phyloP scores from a whole-genome alignment of 75 land plant genomes.

The Pinus taeda region DNA sequence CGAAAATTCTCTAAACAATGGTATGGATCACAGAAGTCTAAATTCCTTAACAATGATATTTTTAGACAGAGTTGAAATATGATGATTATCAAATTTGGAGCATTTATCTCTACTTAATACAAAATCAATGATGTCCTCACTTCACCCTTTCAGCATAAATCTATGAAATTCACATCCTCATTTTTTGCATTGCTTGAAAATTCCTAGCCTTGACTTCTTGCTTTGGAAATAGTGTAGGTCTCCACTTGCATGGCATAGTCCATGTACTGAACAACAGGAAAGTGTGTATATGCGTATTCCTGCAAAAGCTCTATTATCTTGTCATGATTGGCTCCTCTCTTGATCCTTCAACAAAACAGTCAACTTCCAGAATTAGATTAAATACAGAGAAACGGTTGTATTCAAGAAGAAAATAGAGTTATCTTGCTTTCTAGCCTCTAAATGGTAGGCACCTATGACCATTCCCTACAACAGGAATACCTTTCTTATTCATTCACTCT shows the following conservation, averaged over 20 bases:
- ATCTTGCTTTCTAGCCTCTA: background rate
- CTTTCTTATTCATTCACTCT: slow-evolving; percentile 97
- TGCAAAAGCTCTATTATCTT: slow-evolving; percentile 95
- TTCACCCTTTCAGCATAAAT: too few species aligned
- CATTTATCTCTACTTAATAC: too few species aligned
- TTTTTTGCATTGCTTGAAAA: too few species aligned
- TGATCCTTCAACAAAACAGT: slow-evolving; percentile 57
- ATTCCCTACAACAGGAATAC: slow-evolving; percentile 97
- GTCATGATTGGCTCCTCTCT: slow-evolving; percentile 97
- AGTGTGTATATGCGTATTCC: slow-evolving; percentile 71
- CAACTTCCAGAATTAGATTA: background rate
- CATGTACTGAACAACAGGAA: slow-evolving; percentile 96
- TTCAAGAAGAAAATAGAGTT: background rate
- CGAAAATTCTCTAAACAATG: too few species aligned
- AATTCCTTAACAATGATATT: too few species aligned
- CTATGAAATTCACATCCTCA: too few species aligned
- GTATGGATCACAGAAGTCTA: too few species aligned
- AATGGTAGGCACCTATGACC: slow-evolving; percentile 80
- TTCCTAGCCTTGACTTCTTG: too few species aligned
- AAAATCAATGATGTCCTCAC: too few species aligned
- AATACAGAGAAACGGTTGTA: background rate
- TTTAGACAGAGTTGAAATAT: too few species aligned
- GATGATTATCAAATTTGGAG: too few species aligned
- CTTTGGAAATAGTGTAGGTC: slow-evolving; percentile 88
- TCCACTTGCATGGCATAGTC: slow-evolving; percentile 97